Percentiles rank a stretch among this genome's conserved stretches.
phyloP scores from a whole-genome alignment of 176 grass and related monocot genomes.

The Raddia guianensis region DNA sequence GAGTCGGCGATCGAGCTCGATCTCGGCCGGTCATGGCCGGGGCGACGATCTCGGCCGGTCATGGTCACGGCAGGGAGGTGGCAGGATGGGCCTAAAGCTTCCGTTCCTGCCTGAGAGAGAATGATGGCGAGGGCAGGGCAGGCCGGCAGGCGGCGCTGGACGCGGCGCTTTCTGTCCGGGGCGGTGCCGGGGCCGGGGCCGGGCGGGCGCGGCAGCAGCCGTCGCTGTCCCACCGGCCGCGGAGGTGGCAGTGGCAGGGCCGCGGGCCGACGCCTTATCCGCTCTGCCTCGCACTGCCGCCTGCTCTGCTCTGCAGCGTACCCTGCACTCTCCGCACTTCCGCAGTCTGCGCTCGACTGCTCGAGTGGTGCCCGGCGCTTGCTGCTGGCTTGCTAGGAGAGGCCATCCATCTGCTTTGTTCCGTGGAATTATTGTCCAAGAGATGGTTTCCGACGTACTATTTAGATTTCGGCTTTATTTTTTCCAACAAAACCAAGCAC shows the following conservation, averaged over 20 bases:
- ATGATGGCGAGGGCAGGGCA: background rate
- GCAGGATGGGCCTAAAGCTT: background rate
- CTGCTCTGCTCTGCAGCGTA: no score
- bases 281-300: slow-evolving; percentile 29
- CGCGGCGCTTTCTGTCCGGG: slow-evolving; percentile 34
- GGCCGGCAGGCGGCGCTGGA: slow-evolving; percentile 24
- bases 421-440: no score
- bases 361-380: no score
- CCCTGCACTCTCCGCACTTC: background rate
- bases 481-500: no score
- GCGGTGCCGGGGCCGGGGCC: slow-evolving; percentile 25
- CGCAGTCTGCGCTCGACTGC: no score
- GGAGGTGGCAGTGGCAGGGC: no score
- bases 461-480: no score
- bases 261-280: slow-evolving; percentile 14
- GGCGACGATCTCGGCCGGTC: background rate
- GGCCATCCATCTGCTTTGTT: no score
- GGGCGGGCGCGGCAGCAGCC: background rate
- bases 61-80: background rate
- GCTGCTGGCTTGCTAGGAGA: background rate
- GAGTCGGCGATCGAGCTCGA: background rate
- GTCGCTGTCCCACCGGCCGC: background rate
- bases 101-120: slow-evolving; percentile 38
- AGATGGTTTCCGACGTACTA: no score
- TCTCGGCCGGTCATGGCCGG: background rate